Conservation (phyloP, 345 rosid genomes). For the Bruguiera sexangula region DNA sequence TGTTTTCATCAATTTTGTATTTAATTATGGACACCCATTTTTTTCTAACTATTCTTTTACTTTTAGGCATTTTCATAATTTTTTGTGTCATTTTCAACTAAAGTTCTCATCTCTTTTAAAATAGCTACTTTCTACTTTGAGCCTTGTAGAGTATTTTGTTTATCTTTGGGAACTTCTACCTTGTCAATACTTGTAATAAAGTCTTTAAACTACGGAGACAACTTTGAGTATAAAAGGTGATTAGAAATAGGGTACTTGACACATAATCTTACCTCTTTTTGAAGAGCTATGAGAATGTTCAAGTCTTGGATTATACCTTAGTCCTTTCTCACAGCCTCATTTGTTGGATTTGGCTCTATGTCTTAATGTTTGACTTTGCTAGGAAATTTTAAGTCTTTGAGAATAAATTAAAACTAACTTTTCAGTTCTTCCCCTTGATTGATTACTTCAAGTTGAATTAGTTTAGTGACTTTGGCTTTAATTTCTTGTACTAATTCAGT, state of each 20-base stretch:
- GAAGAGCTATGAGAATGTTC: neutral
- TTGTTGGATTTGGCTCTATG: too few relatives aligned
- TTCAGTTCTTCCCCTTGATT: too few relatives aligned
- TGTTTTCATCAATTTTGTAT: too few relatives aligned
- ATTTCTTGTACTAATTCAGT: too few relatives aligned
- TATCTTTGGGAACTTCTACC: neutral
- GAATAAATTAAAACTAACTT: too few relatives aligned
- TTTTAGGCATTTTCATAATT: neutral
- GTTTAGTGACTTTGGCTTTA: too few relatives aligned
- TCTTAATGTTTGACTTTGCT: too few relatives aligned
- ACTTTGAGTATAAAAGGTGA: neutral
- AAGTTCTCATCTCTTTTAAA: neutral
- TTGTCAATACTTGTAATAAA: neutral
- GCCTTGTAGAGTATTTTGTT: neutral
- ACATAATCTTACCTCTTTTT: neutral
- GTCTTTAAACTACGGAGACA: neutral
- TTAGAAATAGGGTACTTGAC: neutral
- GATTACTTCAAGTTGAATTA: too few relatives aligned
- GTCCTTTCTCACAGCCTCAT: neutral
- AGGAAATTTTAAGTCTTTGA: neutral
- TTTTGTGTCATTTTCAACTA: neutral
- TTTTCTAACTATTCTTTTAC: neutral
- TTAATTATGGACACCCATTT: too few relatives aligned
- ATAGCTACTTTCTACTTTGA: neutral
- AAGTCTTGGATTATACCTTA: too few relatives aligned